Evolutionary conservation across 1,284 basidiomycete genomes (phyloP).

Genomic region (Schizophyllum amplum): DNA sequence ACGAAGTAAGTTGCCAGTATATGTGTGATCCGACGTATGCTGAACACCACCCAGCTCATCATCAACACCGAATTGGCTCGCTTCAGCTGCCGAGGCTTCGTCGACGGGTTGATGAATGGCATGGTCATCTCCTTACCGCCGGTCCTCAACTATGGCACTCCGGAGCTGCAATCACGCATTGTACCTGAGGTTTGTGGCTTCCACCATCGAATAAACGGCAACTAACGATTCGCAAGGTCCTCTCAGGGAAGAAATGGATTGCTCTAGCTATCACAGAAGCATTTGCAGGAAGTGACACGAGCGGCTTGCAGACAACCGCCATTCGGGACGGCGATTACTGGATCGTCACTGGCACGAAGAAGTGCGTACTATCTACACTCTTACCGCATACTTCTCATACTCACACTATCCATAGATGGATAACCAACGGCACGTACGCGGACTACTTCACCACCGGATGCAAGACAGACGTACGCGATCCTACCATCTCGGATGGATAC

Average conservation of each 20-base stretch:
- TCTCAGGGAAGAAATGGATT: slow-evolving; percentile 78
- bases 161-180: slow-evolving; percentile 67
- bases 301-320: slow-evolving; percentile 79
- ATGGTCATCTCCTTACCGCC: slow-evolving; percentile 82
- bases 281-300: slow-evolving; percentile 91
- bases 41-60: slow-evolving; percentile 47
- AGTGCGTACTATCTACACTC: slow-evolving; percentile 28
- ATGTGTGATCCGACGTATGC: slow-evolving; percentile 5
- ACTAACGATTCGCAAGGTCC: slow-evolving; percentile 35
- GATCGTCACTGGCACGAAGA: slow-evolving; percentile 87
- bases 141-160: slow-evolving; percentile 78
- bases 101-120: slow-evolving; percentile 77
- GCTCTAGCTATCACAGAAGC: slow-evolving; percentile 71
- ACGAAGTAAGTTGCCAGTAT: slow-evolving; percentile 42
- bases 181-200: slow-evolving; percentile 43
- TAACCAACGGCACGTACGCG: slow-evolving; percentile 82
- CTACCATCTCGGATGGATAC: slow-evolving; percentile 6
- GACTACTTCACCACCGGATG: slow-evolving; percentile 78
- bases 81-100: slow-evolving; percentile 76
- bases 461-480: slow-evolving; percentile 45
- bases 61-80: slow-evolving; percentile 84
- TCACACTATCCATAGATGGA: slow-evolving; percentile 53
- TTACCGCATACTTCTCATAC: not conserved
- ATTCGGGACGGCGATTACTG: slow-evolving; percentile 76
- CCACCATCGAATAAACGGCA: not conserved